phyloP scores from a whole-genome alignment of 2,329 filamentous ascomycete species.

The Fusarium dlaminii region DNA sequence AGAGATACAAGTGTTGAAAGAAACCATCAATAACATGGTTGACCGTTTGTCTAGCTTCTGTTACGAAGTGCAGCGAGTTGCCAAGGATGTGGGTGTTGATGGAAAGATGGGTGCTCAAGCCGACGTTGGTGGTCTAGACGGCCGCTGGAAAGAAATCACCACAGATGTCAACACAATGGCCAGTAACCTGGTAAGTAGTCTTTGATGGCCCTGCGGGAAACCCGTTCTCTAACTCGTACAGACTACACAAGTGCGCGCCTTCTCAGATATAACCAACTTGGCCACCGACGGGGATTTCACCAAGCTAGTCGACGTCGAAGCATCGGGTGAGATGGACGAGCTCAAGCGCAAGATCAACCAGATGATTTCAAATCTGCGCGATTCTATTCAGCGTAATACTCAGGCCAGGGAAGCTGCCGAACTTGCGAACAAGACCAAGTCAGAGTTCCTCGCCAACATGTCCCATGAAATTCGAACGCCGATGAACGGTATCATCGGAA shows the following conservation, averaged over 20 bases:
- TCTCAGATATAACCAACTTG: conserved; percentile 97
- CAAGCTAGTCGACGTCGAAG: conserved; percentile 95
- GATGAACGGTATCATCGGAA: conserved; percentile 97
- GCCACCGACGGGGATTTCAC: conserved; percentile 98
- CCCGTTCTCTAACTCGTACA: conserved; percentile 52
- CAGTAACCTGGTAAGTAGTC: conserved; percentile 64
- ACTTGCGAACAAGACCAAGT: conserved; percentile 97
- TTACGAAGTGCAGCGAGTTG: conserved; percentile 93
- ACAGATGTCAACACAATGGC: conserved; percentile 96
- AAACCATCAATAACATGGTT: conserved; percentile 99
- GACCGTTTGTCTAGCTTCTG: conserved; percentile 95
- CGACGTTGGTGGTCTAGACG: conserved; percentile 90
- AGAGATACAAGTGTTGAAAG: conserved; percentile 92
- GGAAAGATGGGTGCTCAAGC: conserved; percentile 99
- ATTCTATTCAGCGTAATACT: conserved; percentile 96
- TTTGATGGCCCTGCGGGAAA: not conserved
- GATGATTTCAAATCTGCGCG: conserved; percentile 95
- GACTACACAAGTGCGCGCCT: conserved; percentile 96
- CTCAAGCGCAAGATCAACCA: conserved; percentile 99
- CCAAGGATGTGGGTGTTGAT: conserved; percentile 95
- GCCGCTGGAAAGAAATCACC: conserved; percentile 98
- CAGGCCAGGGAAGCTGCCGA: conserved; percentile 95
- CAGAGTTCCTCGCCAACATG: conserved; percentile 98
- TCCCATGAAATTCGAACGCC: conserved; percentile 97
- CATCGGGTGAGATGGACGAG: conserved; percentile 98